Conservation (phyloP, 257 asterid species). For the Lithospermum erythrorhizon region DNA sequence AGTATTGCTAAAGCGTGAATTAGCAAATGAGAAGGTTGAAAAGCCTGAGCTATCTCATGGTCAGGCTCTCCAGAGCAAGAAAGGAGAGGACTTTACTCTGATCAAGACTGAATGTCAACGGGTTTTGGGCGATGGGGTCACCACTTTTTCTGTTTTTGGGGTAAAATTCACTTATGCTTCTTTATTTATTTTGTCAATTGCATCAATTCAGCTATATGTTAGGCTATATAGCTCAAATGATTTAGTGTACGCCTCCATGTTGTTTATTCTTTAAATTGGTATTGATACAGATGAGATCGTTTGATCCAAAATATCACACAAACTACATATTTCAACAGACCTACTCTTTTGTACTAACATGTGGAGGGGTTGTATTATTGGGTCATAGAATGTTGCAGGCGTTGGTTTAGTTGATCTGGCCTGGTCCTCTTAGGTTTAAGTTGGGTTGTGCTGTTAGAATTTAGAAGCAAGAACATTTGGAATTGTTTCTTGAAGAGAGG, state of each 20-base stretch:
- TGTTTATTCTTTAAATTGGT: background rate
- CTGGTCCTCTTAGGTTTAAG: too few relatives aligned
- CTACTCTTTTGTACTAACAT: too few relatives aligned
- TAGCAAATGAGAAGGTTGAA: constrained; percentile 62
- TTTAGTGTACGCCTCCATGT: background rate
- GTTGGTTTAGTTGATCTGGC: too few relatives aligned
- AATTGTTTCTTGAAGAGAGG: background rate
- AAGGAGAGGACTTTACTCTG: constrained; percentile 67
- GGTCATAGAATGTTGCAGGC: too few relatives aligned
- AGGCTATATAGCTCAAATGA: background rate
- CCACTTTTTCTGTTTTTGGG: constrained; percentile 59
- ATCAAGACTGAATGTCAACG: constrained; percentile 63
- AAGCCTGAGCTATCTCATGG: constrained; percentile 53
- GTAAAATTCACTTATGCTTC: constrained; percentile 20
- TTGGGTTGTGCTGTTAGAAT: background rate
- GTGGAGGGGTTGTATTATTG: too few relatives aligned
- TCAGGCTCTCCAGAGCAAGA: constrained; percentile 65
- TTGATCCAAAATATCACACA: too few relatives aligned
- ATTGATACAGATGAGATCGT: too few relatives aligned
- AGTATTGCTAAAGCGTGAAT: constrained; percentile 55
- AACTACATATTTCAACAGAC: too few relatives aligned
- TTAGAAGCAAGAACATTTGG: background rate
- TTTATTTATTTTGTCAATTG: background rate
- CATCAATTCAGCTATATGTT: background rate
- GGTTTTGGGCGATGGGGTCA: constrained; percentile 58